Conservation (phyloP, 306 rosid species). For the Pachyrhizus erosus region DNA sequence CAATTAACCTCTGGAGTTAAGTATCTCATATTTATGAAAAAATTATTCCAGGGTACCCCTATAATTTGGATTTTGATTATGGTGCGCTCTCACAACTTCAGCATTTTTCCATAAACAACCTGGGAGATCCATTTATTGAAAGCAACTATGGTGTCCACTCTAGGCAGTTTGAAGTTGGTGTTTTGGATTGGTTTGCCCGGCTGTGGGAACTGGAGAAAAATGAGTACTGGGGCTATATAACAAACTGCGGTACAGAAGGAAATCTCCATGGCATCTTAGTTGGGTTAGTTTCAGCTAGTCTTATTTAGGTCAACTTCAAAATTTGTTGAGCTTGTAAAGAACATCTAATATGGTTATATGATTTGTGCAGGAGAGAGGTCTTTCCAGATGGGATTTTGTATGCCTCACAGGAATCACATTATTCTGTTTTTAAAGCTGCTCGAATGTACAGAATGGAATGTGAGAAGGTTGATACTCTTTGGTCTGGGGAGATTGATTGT, state of each 20-base stretch:
- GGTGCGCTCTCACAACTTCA: constrained; percentile 89
- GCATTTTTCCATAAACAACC: constrained; percentile 95
- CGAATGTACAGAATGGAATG: constrained; percentile 67
- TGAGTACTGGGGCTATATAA: constrained; percentile 99
- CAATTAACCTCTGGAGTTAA: constrained; percentile 3
- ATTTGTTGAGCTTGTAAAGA: constrained; percentile 23
- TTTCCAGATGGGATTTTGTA: constrained; percentile 65
- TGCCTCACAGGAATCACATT: constrained; percentile 62
- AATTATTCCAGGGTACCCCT: constrained; percentile 71
- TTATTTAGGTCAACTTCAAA: constrained; percentile 23
- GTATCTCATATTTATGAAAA: constrained; percentile 6
- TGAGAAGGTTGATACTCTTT: constrained; percentile 50
- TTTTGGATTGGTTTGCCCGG: constrained; percentile 97
- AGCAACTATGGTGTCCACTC: constrained; percentile 97
- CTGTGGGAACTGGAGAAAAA: constrained; percentile 91
- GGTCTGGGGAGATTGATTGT: constrained; percentile 67
- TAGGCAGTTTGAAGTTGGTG: constrained; percentile 93
- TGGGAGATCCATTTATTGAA: constrained; percentile 98
- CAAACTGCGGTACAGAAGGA: constrained; percentile 99
- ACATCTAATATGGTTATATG: constrained; percentile 30
- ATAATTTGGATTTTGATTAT: constrained; percentile 92
- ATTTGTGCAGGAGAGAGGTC: constrained; percentile 59
- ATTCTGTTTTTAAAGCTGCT: constrained; percentile 61
- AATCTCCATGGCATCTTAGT: constrained; percentile 85
- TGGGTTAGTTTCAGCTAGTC: constrained; percentile 51